Conservation (phyloP, 116 monocot species). For the Dioscorea cayenensis region DNA sequence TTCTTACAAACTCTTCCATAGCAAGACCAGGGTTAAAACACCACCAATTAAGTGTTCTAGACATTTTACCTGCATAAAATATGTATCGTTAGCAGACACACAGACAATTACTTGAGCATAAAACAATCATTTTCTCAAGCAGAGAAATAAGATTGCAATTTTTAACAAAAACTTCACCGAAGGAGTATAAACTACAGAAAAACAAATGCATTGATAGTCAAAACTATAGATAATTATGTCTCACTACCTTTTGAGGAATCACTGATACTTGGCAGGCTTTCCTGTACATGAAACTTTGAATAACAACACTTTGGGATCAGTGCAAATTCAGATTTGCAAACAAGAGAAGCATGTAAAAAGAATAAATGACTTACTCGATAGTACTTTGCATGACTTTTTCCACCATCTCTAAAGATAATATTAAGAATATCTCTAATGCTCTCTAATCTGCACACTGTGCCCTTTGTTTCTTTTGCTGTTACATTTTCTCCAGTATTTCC, state of each 20-base stretch:
- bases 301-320: conserved; percentile 3
- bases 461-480: conserved; percentile 28
- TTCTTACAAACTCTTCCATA: conserved; percentile 69
- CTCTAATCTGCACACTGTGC: conserved; percentile 67
- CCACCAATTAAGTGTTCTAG: conserved; percentile 95
- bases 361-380: conserved; percentile 59
- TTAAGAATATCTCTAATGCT: conserved; percentile 71
- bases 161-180: not conserved
- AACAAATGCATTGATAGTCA: not conserved
- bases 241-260: conserved; percentile 66
- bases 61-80: conserved; percentile 44
- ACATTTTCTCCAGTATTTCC: conserved; percentile 31
- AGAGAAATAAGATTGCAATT: not conserved
- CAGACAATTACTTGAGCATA: not conserved
- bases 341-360: not conserved
- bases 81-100: not conserved
- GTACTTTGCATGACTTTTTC: conserved; percentile 62
- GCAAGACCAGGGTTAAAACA: conserved; percentile 97
- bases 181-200: not conserved
- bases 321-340: not conserved
- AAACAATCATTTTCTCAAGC: not conserved
- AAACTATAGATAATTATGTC: not conserved
- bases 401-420: conserved; percentile 80
- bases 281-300: conserved; percentile 91
- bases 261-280: conserved; percentile 32